Evolutionary conservation across 805 yeast species (phyloP), one percentile per base, ranked within the genome.

Genomic region (Wickerhamomyces subpelliculosus): DNA sequence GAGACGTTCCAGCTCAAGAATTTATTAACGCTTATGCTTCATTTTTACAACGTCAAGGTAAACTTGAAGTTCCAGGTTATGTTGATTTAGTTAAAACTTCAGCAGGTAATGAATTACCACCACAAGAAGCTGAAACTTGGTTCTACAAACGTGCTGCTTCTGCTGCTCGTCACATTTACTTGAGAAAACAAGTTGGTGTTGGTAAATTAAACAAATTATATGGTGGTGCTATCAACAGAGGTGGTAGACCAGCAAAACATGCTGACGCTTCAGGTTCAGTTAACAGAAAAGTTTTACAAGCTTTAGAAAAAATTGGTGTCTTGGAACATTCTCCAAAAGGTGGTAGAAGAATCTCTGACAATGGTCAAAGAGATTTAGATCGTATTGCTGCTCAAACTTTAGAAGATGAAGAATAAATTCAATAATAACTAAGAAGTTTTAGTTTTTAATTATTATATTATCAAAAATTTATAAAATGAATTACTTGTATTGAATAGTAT

Each of bases 1-100:
- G 96, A 84, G 98, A 93, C 97, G 98, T 93, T 75, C 96, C 97
- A 76, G 98, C 98, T 73, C 97, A 93, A 84, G 94, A 86, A 58
- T 93, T 93, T 79, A 90, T 93, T 75, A 88, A 87, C 80, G 96
- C 97, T 75, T 93, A 93, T 81, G 97, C 98, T 65, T 85, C 85
- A 70, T 93, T 93, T 86, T 85, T 93, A 75, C 97, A 93, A 80
- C 88, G 97, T 76, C 98, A 94, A 80, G 98, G 97, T 81, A 89
- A 88, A 75, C 83, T 93, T 68, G 97, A 90, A 72, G 93, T 93
- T 64, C 98, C 98, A 78, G 96, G 96, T 72, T 93, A 89, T 84
- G 97, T 93, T 70, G 98, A 93, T 79, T 73, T 90, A 62, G 98
- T 93, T 77, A 93, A 93, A 88, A 93, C 98, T 71, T 84, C 96